Conservation (phyloP, 495 filamentous ascomycete species). For the Neurospora cerealis region DNA sequence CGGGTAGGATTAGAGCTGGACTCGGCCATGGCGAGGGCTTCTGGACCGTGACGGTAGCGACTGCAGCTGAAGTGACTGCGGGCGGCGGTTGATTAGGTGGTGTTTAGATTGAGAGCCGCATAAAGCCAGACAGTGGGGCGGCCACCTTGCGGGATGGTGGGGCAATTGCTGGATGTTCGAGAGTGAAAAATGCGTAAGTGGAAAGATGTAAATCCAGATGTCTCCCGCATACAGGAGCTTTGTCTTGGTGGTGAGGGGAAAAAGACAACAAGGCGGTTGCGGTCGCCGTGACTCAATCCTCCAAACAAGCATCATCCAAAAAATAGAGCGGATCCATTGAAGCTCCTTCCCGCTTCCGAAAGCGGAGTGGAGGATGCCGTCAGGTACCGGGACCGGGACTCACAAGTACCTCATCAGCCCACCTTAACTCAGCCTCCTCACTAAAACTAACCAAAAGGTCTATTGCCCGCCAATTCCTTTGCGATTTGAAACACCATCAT, state of each 20-base stretch:
- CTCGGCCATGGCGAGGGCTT: background rate
- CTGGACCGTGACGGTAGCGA: background rate
- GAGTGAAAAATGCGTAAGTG: background rate
- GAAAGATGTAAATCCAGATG: background rate
- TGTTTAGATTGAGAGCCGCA: background rate
- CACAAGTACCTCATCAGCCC: background rate
- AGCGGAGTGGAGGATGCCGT: background rate
- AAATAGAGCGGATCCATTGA: background rate
- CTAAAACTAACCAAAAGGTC: background rate
- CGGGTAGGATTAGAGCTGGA: conserved; percentile 31
- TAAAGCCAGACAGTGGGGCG: background rate
- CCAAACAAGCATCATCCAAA: background rate
- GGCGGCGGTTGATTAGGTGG: background rate
- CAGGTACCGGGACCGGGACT: background rate
- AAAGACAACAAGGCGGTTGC: background rate
- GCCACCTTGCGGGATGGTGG: background rate
- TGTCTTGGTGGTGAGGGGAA: background rate
- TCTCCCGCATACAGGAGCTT: background rate
- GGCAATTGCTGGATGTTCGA: background rate
- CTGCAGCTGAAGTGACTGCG: background rate
- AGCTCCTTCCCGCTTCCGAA: background rate
- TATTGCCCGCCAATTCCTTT: background rate
- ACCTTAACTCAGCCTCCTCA: background rate
- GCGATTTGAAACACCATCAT: background rate
- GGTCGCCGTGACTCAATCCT: background rate